phyloP scores from a whole-genome alignment of 495 filamentous ascomycete species.

The Aspergillus ostianus region DNA sequence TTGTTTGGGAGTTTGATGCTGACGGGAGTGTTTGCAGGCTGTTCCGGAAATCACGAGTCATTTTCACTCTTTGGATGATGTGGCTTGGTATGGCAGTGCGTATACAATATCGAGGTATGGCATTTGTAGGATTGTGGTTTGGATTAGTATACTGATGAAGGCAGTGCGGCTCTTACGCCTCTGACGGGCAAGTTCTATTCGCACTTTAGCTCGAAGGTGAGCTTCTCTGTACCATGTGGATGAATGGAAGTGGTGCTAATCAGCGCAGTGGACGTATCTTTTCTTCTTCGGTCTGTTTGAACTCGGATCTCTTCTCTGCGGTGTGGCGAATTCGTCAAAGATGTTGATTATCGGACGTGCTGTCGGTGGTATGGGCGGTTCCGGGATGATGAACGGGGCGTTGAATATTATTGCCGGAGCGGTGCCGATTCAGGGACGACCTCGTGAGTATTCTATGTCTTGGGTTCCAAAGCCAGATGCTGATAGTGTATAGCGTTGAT shows the following conservation, averaged over 20 bases:
- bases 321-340: slow-evolving; percentile 31
- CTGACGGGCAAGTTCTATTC: slow-evolving; percentile 37
- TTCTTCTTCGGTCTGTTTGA: slow-evolving; percentile 31
- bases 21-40: slow-evolving; percentile 8
- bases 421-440: slow-evolving; percentile 41
- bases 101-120: slow-evolving; percentile 29
- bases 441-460: neutral
- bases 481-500: neutral
- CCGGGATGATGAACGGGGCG: slow-evolving; percentile 47
- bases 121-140: neutral
- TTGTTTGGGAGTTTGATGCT: neutral
- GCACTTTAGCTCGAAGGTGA: slow-evolving; percentile 31
- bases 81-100: slow-evolving; percentile 39
- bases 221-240: neutral
- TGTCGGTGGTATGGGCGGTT: slow-evolving; percentile 34
- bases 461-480: neutral
- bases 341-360: slow-evolving; percentile 39
- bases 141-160: neutral
- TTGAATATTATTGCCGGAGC: slow-evolving; percentile 44
- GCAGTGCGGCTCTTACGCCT: slow-evolving; percentile 31
- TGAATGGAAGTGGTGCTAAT: slow-evolving; percentile 7
- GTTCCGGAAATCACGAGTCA: slow-evolving; percentile 27
- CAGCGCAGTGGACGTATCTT: slow-evolving; percentile 22
- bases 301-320: slow-evolving; percentile 36
- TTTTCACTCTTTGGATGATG: slow-evolving; percentile 32